Evolutionary conservation across 2,329 filamentous ascomycete genomes (phyloP).

Genomic region (Lachnellula arida): DNA sequence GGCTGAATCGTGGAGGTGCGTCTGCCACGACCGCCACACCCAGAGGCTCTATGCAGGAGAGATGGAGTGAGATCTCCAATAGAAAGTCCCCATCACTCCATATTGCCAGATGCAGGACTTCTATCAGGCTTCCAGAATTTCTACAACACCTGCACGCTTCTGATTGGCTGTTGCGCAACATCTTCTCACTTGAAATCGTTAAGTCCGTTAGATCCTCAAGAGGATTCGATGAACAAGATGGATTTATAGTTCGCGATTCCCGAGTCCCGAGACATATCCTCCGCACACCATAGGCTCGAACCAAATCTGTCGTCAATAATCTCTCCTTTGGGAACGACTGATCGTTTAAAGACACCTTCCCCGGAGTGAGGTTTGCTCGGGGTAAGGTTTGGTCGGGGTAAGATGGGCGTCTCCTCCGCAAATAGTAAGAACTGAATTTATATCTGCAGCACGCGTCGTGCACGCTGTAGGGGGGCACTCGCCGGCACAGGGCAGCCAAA

Average conservation of each 20-base stretch:
- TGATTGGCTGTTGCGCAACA: neutral
- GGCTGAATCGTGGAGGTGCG: neutral
- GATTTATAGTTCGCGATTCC: too few species aligned
- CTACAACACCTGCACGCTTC: neutral
- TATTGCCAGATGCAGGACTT: neutral
- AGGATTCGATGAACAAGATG: neutral
- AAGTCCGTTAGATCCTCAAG: neutral
- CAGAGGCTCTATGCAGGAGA: neutral
- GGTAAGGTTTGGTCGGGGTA: neutral
- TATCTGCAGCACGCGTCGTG: neutral
- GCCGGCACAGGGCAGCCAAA: neutral
- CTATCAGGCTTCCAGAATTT: neutral
- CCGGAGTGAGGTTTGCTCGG: neutral
- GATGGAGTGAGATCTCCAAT: neutral
- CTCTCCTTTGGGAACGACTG: neutral
- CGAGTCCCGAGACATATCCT: too few species aligned
- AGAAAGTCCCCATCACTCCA: neutral
- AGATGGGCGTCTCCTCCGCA: neutral
- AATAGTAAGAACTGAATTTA: neutral
- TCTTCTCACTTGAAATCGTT: neutral
- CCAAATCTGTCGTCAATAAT: slow-evolving; percentile 10
- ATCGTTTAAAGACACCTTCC: neutral
- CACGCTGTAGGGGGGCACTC: neutral
- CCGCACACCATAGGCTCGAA: neutral
- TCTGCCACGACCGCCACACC: neutral